Percentiles rank a stretch among this genome's conserved stretches.
Evolutionary conservation across 495 filamentous ascomycete genomes (phyloP).

Genomic region (Bathelium albidoporum): DNA sequence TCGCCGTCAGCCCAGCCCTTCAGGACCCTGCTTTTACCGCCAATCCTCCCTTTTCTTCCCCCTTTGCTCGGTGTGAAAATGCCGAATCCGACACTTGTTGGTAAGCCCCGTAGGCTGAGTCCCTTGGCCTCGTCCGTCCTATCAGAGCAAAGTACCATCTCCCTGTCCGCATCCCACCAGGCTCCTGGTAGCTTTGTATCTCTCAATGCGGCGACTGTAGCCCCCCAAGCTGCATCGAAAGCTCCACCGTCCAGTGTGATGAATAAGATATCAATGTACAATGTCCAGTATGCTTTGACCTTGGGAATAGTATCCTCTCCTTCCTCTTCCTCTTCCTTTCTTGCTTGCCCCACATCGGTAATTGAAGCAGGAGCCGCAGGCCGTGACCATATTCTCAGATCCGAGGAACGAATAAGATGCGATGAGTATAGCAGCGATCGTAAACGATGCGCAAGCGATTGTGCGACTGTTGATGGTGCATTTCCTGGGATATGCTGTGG

Average conservation of each 20-base stretch:
- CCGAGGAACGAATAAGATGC: slow-evolving; percentile 47
- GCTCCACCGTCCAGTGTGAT: slow-evolving; percentile 84
- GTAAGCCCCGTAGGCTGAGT: slow-evolving; percentile 48
- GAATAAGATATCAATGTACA: slow-evolving; percentile 87
- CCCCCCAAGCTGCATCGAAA: slow-evolving; percentile 81
- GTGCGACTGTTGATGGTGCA: slow-evolving; percentile 61
- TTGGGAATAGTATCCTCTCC: slow-evolving; percentile 31
- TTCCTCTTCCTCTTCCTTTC: slow-evolving; percentile 32
- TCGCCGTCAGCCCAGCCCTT: slow-evolving; percentile 29
- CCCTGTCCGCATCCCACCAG: slow-evolving; percentile 75
- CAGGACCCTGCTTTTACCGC: slow-evolving; percentile 24
- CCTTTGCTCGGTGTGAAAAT: slow-evolving; percentile 46
- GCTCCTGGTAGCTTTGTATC: slow-evolving; percentile 71
- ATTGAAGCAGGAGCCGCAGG: neutral
- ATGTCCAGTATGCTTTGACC: slow-evolving; percentile 83
- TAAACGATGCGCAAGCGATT: slow-evolving; percentile 69
- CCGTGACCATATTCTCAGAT: slow-evolving; percentile 46
- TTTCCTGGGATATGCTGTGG: slow-evolving; percentile 75
- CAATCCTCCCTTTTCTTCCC: slow-evolving; percentile 34
- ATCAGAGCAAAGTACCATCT: slow-evolving; percentile 66
- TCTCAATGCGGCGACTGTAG: slow-evolving; percentile 69
- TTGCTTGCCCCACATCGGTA: slow-evolving; percentile 40
- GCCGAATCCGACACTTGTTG: slow-evolving; percentile 60
- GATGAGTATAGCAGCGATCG: slow-evolving; percentile 62
- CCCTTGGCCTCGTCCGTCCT: slow-evolving; percentile 36